Conservation (phyloP, 148 eudicot species). For the Polygonum aviculare region DNA sequence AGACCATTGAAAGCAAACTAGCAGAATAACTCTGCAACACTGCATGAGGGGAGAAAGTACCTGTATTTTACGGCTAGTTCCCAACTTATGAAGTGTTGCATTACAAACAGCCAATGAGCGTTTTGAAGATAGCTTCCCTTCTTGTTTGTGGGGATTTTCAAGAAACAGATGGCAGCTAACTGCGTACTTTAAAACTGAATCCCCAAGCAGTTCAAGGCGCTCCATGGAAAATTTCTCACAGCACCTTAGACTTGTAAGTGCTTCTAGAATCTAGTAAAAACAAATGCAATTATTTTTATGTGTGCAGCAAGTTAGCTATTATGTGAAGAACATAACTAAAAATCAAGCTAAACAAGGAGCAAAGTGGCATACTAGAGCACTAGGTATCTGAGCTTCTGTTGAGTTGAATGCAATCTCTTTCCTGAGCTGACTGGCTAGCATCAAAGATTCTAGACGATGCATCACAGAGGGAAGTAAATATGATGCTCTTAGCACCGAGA, state of each 20-base stretch:
- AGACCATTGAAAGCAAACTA: slow-evolving; percentile 4
- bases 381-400: slow-evolving; percentile 35
- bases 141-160: slow-evolving; percentile 54
- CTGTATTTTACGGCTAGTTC: slow-evolving; percentile 54
- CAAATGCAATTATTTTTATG: not conserved
- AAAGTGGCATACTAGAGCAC: slow-evolving; percentile 48
- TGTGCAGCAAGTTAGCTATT: not conserved
- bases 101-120: slow-evolving; percentile 64
- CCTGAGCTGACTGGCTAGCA: slow-evolving; percentile 90
- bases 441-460: slow-evolving; percentile 86
- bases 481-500: slow-evolving; percentile 43
- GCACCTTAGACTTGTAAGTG: slow-evolving; percentile 80
- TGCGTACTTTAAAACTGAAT: slow-evolving; percentile 80
- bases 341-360: not conserved
- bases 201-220: slow-evolving; percentile 92
- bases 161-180: slow-evolving; percentile 75
- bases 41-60: slow-evolving; percentile 18
- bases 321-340: not conserved
- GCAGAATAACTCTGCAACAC: not conserved
- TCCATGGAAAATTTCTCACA: slow-evolving; percentile 81
- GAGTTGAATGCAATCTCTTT: slow-evolving; percentile 40
- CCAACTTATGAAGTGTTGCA: slow-evolving; percentile 63
- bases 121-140: slow-evolving; percentile 58
- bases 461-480: slow-evolving; percentile 88
- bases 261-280: slow-evolving; percentile 63